Evolutionary conservation across 306 rosid genomes (phyloP), one percentile per base, ranked within the genome.

Genomic region (Vicia villosa): DNA sequence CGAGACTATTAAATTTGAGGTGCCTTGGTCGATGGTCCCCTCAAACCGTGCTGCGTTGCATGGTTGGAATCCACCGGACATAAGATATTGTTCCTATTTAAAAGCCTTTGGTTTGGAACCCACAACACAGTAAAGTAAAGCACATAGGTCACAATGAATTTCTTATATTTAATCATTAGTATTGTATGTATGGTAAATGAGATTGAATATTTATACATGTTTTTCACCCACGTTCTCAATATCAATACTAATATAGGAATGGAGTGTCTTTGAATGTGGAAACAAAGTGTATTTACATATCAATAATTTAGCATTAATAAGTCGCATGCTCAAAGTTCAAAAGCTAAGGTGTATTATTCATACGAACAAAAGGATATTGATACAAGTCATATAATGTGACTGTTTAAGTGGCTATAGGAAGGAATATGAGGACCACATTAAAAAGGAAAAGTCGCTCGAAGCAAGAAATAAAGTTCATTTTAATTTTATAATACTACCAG

Each of bases 51-150:
- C 34, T 30, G 79, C 63, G 10, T 69, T 63, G 69, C 59, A 28
- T 12, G 36, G 80, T 70, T 75, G 84, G 77, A 74, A 75, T 58
- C 77, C 83, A 80, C 38, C 20, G 20, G 15, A 51, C 36, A 52
- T 52, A 52, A 15, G 24, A 69, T 28, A 74, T 64, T 79, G 69
- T 34, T 56, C 34, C 0, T 56, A 11, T 34, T 45, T 10, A 11
- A 66, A 72, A 42, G 57, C 28, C 38, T 54, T 64, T 40, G 41
- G 7, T 57, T 6, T 56, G 13, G 4, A 61, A 11, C 14, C 58
- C 47, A 70, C 58, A 47, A 11, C 55, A 32, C 34, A 19, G 21
- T n/a, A 14, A 61, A 19, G 21, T n/a, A 14, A 61, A 37, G 17
- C 49, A 37, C 9, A 52, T 7, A 34, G 5, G 49, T 65, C 73